Base-by-base conservation (phyloP, 352 stramenopile species). In the Pythium brassicae region DNA sequence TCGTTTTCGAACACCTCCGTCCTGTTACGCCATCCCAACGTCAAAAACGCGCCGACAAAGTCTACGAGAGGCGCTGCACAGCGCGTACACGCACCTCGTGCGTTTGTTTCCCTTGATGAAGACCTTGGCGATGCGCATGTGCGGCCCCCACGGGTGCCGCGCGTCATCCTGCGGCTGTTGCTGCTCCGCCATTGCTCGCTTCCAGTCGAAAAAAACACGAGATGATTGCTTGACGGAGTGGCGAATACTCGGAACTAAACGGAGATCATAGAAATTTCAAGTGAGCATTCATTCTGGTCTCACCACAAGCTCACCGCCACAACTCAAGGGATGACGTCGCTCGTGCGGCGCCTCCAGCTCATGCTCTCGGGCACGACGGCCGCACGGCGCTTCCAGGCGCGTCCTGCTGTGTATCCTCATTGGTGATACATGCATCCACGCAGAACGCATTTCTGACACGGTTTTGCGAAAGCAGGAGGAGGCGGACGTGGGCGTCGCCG, bases 91-190 rank as follows among this genome's bases (percentile, higher is more conserved):
- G 43, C 51, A 93, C 86, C 87, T 94, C 48, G 86, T 94, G 61
- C 86, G 81, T 45, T 92, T 82, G 66, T 94, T 95, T 44, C 86
- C 86, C 67, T 89, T 86, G 59, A 95, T 84, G 59, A 87, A 89
- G 47, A 95, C 83, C 66, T 95, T 92, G 55, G 71, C 72, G 59
- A 95, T 84, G 68, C 72, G 84, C 76, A 95, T 89, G 54, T 68
- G 75, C 54, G 82, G 84, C 7, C 80, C 80, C 82, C 78, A 90
- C 62, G 76, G 80, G 62, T 91, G 80, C 59, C 65, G 74, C 35
- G 76, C 61, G 44, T 70, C 62, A 46, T 58, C 50, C 37, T 23
- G 39, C 25, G 53, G 22, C 1, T 40, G 53, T 43, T 54, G 50
- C 8, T 61, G 47, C 50, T 59, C 57, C 35, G 32, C 50, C 50